Evolutionary conservation across 805 yeast genomes (phyloP).

Genomic region (Wickerhamomyces alni): DNA sequence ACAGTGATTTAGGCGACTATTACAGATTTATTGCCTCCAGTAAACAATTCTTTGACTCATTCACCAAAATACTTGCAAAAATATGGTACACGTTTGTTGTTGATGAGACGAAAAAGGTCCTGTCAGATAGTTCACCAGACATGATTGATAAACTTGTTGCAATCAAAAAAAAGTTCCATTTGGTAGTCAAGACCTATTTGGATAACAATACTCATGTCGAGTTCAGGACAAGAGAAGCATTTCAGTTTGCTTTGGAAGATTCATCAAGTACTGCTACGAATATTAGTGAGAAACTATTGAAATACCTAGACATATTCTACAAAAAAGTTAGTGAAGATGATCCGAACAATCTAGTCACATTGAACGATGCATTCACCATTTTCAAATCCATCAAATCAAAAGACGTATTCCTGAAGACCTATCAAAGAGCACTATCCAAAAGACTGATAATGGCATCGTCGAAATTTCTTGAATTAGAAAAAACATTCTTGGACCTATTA

Average conservation of each 20-base stretch:
- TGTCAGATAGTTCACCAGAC: slow-evolving; percentile 5
- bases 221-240: slow-evolving; percentile 16
- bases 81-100: slow-evolving; percentile 13
- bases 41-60: neutral
- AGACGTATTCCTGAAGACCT: slow-evolving; percentile 14
- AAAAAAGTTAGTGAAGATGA: slow-evolving; percentile 1
- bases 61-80: neutral
- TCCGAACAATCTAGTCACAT: slow-evolving; percentile 1
- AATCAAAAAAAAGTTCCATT: slow-evolving; percentile 12
- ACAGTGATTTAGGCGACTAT: slow-evolving; percentile 3
- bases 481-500: slow-evolving; percentile 4
- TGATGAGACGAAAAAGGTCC: slow-evolving; percentile 5
- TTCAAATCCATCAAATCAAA: slow-evolving; percentile 19
- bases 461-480: slow-evolving; percentile 8
- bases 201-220: slow-evolving; percentile 9
- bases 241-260: slow-evolving; percentile 10
- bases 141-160: slow-evolving; percentile 10
- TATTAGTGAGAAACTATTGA: slow-evolving; percentile 10
- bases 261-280: neutral
- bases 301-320: slow-evolving; percentile 17
- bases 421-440: slow-evolving; percentile 17
- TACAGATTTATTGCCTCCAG: slow-evolving; percentile 2
- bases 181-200: slow-evolving; percentile 6
- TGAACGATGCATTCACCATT: slow-evolving; percentile 12
- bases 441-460: slow-evolving; percentile 12